Evolutionary conservation across 345 rosid genomes (phyloP).

Genomic region (Salix caprea): DNA sequence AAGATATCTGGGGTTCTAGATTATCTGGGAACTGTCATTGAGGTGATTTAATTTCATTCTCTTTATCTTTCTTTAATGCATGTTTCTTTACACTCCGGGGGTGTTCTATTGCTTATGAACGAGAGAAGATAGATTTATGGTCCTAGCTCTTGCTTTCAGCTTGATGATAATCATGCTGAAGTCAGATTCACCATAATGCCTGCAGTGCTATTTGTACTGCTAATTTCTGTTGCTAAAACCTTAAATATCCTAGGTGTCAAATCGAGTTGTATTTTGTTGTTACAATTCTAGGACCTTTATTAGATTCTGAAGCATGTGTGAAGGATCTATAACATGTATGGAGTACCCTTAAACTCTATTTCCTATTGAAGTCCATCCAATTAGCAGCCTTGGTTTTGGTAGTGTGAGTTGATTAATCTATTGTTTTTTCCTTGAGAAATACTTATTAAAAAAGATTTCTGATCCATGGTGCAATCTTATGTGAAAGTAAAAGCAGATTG

Average conservation of each 20-base stretch:
- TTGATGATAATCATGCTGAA: neutral
- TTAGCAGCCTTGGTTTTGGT: neutral
- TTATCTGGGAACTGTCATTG: slow-evolving; percentile 73
- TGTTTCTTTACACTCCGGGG: neutral
- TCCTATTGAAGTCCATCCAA: neutral
- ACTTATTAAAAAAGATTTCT: neutral
- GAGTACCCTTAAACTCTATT: neutral
- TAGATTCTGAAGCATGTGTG: neutral
- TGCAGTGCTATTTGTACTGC: neutral
- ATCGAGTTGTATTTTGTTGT: too few species aligned
- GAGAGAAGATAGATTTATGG: neutral
- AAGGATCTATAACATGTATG: neutral
- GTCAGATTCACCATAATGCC: neutral
- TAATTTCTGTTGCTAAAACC: neutral
- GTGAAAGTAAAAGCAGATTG: neutral
- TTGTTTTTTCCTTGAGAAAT: neutral
- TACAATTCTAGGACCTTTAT: neutral
- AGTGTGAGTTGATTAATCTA: neutral
- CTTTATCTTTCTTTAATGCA: neutral
- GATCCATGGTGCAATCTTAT: neutral
- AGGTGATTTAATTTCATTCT: slow-evolving; percentile 39
- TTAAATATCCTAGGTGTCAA: neutral
- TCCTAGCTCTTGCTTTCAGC: neutral
- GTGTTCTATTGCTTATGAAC: neutral
- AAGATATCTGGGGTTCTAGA: slow-evolving; percentile 87